phyloP scores from a whole-genome alignment of 1,139 yeast genomes.

The Kodamaea arcana region DNA sequence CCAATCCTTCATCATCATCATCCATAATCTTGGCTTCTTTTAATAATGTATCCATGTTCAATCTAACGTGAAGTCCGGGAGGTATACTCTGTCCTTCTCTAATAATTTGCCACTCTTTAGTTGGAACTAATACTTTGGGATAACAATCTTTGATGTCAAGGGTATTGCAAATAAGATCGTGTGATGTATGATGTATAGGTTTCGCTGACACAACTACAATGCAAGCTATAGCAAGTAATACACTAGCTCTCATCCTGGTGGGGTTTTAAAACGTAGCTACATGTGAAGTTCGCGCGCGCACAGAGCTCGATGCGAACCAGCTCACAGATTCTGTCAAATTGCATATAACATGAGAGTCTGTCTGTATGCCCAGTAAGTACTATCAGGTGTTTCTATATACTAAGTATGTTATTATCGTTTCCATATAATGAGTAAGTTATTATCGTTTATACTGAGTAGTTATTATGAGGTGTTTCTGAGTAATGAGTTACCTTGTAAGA shows the following conservation, averaged over 20 bases:
- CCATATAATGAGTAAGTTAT: too few relatives aligned
- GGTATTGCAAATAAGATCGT: constrained; percentile 39
- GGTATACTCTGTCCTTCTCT: constrained; percentile 71
- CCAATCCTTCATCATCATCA: constrained; percentile 9
- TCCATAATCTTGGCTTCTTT: constrained; percentile 60
- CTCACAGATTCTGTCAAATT: too few relatives aligned
- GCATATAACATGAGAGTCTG: too few relatives aligned
- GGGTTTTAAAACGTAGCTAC: too few relatives aligned
- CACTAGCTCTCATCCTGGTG: constrained; percentile 3
- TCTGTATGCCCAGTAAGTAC: too few relatives aligned
- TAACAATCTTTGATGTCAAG: constrained; percentile 53
- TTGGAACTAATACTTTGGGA: constrained; percentile 58
- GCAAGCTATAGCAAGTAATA: constrained; percentile 5
- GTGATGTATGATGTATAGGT: not conserved
- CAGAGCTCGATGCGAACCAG: too few relatives aligned
- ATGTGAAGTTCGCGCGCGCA: too few relatives aligned
- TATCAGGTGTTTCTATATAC: too few relatives aligned
- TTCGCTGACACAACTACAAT: constrained; percentile 1
- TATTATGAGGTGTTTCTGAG: too few relatives aligned
- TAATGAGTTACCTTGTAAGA: too few relatives aligned
- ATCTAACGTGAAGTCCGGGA: constrained; percentile 69
- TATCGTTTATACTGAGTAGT: too few relatives aligned
- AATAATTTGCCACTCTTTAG: constrained; percentile 64
- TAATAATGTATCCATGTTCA: constrained; percentile 63
- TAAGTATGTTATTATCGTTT: too few relatives aligned